Conservation (phyloP, 495 filamentous ascomycete genomes). For the Daldinia loculata region DNA sequence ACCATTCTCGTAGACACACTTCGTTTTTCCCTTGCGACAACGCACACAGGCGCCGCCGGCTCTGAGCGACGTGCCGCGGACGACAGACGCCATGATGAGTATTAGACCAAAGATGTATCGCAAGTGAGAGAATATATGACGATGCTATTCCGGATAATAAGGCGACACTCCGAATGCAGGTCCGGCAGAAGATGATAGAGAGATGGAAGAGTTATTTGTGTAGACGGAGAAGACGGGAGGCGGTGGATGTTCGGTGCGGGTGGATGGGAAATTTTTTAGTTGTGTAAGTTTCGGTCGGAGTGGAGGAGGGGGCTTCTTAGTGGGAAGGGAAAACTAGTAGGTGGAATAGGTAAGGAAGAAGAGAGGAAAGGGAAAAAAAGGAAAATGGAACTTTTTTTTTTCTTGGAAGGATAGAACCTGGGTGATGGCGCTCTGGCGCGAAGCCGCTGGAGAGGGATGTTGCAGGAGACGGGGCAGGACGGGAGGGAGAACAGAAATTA, state of each 20-base stretch:
- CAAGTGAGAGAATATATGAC: constrained; percentile 3
- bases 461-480: constrained; percentile 40
- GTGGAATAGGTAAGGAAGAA: constrained; percentile 4
- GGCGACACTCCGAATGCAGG: constrained; percentile 38
- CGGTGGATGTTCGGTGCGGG: constrained; percentile 47
- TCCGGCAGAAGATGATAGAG: constrained; percentile 35
- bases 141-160: constrained; percentile 27
- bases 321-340: constrained; percentile 10
- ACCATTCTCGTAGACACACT: constrained; percentile 63
- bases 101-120: constrained; percentile 10
- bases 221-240: constrained; percentile 47
- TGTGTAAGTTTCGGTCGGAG: constrained; percentile 40
- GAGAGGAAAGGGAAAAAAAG: constrained; percentile 6
- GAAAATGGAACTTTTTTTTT: constrained; percentile 6
- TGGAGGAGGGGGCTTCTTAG: constrained; percentile 36
- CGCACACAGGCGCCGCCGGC: constrained; percentile 63
- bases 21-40: constrained; percentile 64
- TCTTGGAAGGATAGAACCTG: constrained; percentile 18
- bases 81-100: constrained; percentile 53
- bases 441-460: constrained; percentile 39
- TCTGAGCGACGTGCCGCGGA: constrained; percentile 60
- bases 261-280: constrained; percentile 46
- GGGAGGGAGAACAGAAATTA: constrained; percentile 42
- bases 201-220: constrained; percentile 34
- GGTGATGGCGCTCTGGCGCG: constrained; percentile 40